Conservation (phyloP, 805 yeast species). For the Clavispora carvajalis region DNA sequence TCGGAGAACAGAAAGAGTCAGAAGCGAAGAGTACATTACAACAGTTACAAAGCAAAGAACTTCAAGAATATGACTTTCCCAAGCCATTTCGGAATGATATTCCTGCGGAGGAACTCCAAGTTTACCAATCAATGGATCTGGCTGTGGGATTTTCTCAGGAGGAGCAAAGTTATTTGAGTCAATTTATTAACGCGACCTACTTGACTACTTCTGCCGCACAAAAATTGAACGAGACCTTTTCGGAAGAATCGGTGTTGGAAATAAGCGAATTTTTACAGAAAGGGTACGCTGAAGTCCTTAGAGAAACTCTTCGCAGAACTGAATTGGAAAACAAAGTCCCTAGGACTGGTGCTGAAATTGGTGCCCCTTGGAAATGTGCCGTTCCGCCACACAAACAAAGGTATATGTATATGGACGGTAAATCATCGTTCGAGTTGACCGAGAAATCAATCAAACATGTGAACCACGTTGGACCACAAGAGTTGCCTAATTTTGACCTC, state of each 20-base stretch:
- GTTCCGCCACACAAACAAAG: constrained; percentile 93
- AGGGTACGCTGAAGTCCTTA: constrained; percentile 45
- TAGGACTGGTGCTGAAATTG: constrained; percentile 45
- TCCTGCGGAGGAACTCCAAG: constrained; percentile 33
- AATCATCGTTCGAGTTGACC: constrained; percentile 29
- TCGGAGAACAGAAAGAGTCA: constrained; percentile 76
- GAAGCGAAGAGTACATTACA: constrained; percentile 74
- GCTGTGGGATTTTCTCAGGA: constrained; percentile 14
- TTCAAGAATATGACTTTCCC: constrained; percentile 80
- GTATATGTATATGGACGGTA: constrained; percentile 75
- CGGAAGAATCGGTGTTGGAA: constrained; percentile 65
- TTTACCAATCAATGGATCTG: constrained; percentile 17
- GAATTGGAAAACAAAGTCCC: constrained; percentile 68
- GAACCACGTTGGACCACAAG: constrained; percentile 42
- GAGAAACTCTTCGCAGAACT: constrained; percentile 42
- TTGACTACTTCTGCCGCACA: constrained; percentile 25
- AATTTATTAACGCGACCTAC: constrained; percentile 54
- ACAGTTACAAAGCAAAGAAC: constrained; percentile 68
- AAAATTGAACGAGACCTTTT: constrained; percentile 47
- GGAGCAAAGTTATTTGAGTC: constrained; percentile 47
- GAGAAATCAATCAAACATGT: constrained; percentile 25
- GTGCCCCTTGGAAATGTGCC: constrained; percentile 82
- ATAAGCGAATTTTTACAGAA: constrained; percentile 57
- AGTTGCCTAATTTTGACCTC: constrained; percentile 52
- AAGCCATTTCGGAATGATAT: constrained; percentile 48